Evolutionary conservation across 2,329 filamentous ascomycete genomes (phyloP), one percentile per base, ranked within the genome.

Genomic region (Trichoderma pleuroti): DNA sequence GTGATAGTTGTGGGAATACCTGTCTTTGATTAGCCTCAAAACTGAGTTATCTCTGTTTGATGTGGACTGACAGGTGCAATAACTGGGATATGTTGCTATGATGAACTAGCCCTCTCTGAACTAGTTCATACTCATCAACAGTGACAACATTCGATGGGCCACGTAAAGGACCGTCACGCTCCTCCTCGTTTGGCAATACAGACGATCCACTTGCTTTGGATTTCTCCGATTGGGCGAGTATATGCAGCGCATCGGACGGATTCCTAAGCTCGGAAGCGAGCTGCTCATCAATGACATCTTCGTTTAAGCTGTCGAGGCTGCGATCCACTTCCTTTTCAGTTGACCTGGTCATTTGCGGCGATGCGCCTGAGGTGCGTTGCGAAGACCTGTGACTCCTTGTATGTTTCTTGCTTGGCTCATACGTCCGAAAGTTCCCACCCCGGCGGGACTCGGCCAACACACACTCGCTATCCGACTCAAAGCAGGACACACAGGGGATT

Each of bases 181-280:
- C 62, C 36, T 14, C 39, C n/a, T 54, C 42, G 36, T 14, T 62
- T 34, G 46, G 30, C 28, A 65, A 46, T 36, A 26, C 16, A 6
- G 62, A 26, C 16, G 62, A 54, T 14, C 1, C 34, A 30, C 26
- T 30, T 30, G 34, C 26, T 18, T 42, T 32, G 1, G 24, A 14
- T 14, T 59, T 59, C 34, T 59, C 64, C 6, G 64, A 67, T 32
- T 42, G 64, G 8, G 64, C 32, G 2, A 67, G 52, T 59, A 67
- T 67, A 28, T 67, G 64, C n/a, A 67, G n/a, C 6, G 64, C 64
- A 12, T 67, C 64, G 4, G 64, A 57, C 4, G 64, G 64, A 24
- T 67, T 67, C 30, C 64, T 42, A 21, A 67, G 64, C 21, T 67
- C 64, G 12, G 64, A 30, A 16, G 24, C 52, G 1, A 67, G 54